Conservation (phyloP, 805 yeast species). For the Lachancea mirantina region DNA sequence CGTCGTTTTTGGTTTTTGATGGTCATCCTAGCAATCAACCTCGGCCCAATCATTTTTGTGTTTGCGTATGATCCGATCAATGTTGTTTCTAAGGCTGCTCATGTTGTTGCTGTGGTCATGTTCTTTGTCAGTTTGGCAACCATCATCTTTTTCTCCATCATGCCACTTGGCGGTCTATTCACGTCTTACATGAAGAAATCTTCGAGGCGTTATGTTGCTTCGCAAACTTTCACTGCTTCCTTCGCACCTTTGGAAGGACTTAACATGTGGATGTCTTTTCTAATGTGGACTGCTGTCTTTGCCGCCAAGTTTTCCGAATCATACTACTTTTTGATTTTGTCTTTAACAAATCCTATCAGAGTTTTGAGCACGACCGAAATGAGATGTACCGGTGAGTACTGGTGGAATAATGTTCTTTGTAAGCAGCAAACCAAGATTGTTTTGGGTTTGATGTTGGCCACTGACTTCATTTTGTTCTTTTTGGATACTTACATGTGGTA, state of each 20-base stretch:
- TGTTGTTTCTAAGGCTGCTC: conserved; percentile 58
- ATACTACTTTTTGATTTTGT: conserved; percentile 81
- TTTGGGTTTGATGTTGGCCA: conserved; percentile 84
- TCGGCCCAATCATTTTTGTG: conserved; percentile 81
- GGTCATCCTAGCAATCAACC: conserved; percentile 57
- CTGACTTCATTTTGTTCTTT: conserved; percentile 92
- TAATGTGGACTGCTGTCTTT: conserved; percentile 85
- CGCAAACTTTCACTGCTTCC: conserved; percentile 93
- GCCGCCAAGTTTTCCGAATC: conserved; percentile 87
- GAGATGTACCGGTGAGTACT: conserved; percentile 94
- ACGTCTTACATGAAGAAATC: conserved; percentile 84
- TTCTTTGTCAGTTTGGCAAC: conserved; percentile 86
- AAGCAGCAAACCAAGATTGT: conserved; percentile 81
- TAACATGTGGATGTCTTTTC: conserved; percentile 94
- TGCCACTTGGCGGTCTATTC: conserved; percentile 96
- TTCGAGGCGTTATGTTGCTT: conserved; percentile 82
- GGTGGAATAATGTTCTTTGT: conserved; percentile 75
- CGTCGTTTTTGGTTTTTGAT: conserved; percentile 78
- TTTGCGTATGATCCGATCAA: conserved; percentile 72
- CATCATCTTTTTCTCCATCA: conserved; percentile 74
- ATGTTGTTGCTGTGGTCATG: conserved; percentile 73
- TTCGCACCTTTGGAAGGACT: conserved; percentile 74
- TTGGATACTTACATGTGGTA: conserved; percentile 99
- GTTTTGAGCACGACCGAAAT: conserved; percentile 72
- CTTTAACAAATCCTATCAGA: conserved; percentile 92